Conservation (phyloP, 345 rosid genomes). For the Eucalyptus shirleyi region DNA sequence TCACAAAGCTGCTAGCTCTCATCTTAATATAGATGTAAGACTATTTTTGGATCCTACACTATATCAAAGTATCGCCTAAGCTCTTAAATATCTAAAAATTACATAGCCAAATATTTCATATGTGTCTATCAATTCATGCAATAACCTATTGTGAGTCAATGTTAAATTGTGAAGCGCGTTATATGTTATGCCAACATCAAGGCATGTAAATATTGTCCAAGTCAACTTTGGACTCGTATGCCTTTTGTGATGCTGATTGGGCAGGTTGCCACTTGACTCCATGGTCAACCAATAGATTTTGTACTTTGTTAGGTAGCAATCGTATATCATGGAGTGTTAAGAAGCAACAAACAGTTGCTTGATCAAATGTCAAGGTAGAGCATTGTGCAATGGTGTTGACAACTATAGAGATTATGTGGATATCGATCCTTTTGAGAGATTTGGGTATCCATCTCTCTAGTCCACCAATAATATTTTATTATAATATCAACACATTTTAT, state of each 20-base stretch:
- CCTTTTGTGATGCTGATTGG: background rate
- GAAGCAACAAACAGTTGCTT: too few relatives aligned
- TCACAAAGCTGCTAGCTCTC: background rate
- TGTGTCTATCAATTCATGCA: background rate
- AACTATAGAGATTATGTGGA: background rate
- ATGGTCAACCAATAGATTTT: background rate
- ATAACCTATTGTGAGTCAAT: background rate
- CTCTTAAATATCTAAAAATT: background rate
- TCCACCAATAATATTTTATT: background rate
- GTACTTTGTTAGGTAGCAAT: background rate
- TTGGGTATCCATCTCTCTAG: background rate
- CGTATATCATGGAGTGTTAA: background rate
- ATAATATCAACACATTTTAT: background rate
- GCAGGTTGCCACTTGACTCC: background rate
- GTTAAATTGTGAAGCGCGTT: background rate
- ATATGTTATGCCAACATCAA: background rate
- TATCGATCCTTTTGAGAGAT: background rate
- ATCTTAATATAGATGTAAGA: background rate
- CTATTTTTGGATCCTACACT: background rate
- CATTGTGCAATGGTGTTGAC: background rate
- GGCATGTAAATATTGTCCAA: background rate
- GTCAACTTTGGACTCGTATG: background rate
- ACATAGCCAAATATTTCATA: background rate
- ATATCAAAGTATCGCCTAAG: background rate
- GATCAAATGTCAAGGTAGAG: background rate